Percentiles rank a stretch among this genome's conserved stretches.
Evolutionary conservation across 2,329 filamentous ascomycete genomes (phyloP).

Genomic region (Fonsecaea nubica): DNA sequence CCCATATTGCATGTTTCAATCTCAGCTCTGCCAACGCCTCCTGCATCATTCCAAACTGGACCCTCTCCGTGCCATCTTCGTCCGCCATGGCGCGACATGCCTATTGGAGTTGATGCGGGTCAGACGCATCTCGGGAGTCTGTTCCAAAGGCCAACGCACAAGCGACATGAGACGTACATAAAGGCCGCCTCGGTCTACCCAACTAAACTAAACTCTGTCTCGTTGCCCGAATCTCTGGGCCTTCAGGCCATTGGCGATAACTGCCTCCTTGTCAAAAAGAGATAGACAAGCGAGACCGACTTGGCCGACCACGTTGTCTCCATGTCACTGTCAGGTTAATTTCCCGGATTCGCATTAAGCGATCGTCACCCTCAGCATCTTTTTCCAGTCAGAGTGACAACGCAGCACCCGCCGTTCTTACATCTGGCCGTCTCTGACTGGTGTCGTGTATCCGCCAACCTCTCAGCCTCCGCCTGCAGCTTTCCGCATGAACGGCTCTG

Average conservation of each 20-base stretch:
- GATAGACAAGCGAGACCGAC: not conserved
- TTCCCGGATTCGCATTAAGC: slow-evolving; percentile 7
- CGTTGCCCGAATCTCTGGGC: slow-evolving; percentile 11
- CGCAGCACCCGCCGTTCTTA: slow-evolving; percentile 26
- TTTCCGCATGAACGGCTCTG: slow-evolving; percentile 13
- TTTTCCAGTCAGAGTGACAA: slow-evolving; percentile 20
- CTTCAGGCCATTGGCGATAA: not conserved
- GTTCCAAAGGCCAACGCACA: slow-evolving; percentile 24
- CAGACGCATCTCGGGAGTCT: slow-evolving; percentile 19
- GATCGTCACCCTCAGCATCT: slow-evolving; percentile 20
- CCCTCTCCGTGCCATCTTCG: not conserved
- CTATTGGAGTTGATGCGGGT: slow-evolving; percentile 7
- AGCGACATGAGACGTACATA: slow-evolving; percentile 17
- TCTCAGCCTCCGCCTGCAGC: not conserved
- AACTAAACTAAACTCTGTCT: slow-evolving; percentile 1
- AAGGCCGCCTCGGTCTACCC: not conserved
- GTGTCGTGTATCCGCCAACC: slow-evolving; percentile 10
- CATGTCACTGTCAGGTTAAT: slow-evolving; percentile 14
- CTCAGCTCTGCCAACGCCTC: not conserved
- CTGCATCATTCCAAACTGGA: not conserved
- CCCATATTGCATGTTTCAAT: not conserved
- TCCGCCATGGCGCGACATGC: not conserved
- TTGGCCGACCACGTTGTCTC: slow-evolving; percentile 5
- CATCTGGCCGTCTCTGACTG: slow-evolving; percentile 24
- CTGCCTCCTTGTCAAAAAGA: not conserved